These are phyloP conservation scores for Apiotrichum montevideense DNA, from an alignment of 1,284 basidiomycete genomes.

Conservation along the genomic window DNA sequence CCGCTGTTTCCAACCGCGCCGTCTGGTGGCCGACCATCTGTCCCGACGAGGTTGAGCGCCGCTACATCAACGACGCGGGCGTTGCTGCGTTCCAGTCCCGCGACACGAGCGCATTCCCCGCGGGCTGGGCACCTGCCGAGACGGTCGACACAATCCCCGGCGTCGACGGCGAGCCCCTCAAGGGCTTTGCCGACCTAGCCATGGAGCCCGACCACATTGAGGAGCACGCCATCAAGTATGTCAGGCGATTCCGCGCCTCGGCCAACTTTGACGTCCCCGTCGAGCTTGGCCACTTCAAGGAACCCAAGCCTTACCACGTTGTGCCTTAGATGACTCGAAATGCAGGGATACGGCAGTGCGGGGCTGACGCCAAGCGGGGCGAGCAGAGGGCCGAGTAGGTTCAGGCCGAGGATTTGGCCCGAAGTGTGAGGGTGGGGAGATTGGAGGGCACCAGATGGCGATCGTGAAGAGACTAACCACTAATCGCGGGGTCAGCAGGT, in stretches of 20 bases:
- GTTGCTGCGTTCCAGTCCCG: slow-evolving; percentile 58
- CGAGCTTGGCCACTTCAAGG: slow-evolving; percentile 45
- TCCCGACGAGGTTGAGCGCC: slow-evolving; percentile 83
- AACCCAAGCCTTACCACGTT: slow-evolving; percentile 48
- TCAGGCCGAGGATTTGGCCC: too few species aligned
- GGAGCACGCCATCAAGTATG: slow-evolving; percentile 81
- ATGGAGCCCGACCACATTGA: slow-evolving; percentile 77
- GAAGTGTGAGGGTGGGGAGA: too few species aligned
- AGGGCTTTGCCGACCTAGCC: slow-evolving; percentile 52
- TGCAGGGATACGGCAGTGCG: background rate
- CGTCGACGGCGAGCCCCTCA: slow-evolving; percentile 46
- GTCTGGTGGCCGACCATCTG: slow-evolving; percentile 89
- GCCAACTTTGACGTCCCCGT: slow-evolving; percentile 48
- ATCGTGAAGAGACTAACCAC: too few species aligned
- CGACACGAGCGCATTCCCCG: slow-evolving; percentile 22
- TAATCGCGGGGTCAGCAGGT: too few species aligned
- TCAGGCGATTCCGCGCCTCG: slow-evolving; percentile 80
- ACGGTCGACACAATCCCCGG: slow-evolving; percentile 41
- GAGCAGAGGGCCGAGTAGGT: too few species aligned
- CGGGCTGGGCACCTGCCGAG: slow-evolving; percentile 51
- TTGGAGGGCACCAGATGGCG: too few species aligned
- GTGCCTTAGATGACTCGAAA: slow-evolving; percentile 41
- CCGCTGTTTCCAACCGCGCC: slow-evolving; percentile 62
- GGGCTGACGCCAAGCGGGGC: too few species aligned
- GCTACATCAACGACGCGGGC: slow-evolving; percentile 72